Base-by-base conservation (phyloP, 2,329 filamentous ascomycete genomes). In the Fusarium beomiforme region DNA sequence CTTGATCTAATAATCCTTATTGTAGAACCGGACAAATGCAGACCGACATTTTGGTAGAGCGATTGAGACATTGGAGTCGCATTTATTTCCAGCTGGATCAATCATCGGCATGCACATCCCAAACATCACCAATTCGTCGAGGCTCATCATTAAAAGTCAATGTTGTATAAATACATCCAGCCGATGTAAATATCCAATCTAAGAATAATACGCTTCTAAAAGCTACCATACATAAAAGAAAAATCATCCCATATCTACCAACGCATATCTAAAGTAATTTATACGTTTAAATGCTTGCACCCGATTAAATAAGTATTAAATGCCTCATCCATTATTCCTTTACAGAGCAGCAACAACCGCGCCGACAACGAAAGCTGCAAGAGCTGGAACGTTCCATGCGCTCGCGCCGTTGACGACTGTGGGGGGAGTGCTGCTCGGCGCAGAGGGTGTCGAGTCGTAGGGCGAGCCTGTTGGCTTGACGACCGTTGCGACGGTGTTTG, bases 311-410 rank as follows among this genome's bases (percentile, higher is more conserved):
- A 50, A 56, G 53, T 69, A 71, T 61, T 64, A 58, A 53, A 55
- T 59, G 59, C 37, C 66, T 44, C 42, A 55, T 56, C 16, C n/a
- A 44, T 43, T 54, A 29, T 49, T 17, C 19, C n/a, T 49, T 51
- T 58, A 72, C 44, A 73, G 54, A 49, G 53, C 62, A 14, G 67
- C 70, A 4, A 71, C 34, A 24, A 72, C 42, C 21, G 67, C 70
- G 26, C 70, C 70, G 0, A 59, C 17, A 2, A 57, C 46, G 14
- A 60, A 63, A 5, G 70, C 70, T 9, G 70, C 19, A 17, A 71
- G 19, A 19, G 50, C 62, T 7, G 70, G 70, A 7, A 56, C 46
- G 11, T 70, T 64, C 70, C 70, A 72, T 6, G 51, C 56, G 6
- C 55, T 56, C 36, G 61, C 70, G 37, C 57, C 67, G 44, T 51